Base-by-base conservation (phyloP, 345 rosid genomes). In the Hibiscus mutabilis region DNA sequence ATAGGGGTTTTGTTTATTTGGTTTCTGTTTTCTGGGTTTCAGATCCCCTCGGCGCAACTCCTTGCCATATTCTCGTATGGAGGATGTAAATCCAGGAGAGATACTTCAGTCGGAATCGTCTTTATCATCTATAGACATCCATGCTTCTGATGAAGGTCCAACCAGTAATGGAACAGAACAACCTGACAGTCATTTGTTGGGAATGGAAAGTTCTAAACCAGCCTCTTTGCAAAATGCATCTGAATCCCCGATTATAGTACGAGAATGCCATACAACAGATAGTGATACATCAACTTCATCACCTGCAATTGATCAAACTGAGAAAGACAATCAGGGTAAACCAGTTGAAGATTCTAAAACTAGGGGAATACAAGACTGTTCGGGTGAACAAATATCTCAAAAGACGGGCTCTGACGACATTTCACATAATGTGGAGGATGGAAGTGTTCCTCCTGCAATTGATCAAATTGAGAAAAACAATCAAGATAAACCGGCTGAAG, bases 41-140 rank as follows among this genome's bases (percentile, higher is more conserved):
- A 76, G 84, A 63, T 8, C 64, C 33, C 35, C 74, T 52, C 66
- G 4, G 51, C 16, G 22, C 73, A 29, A 13, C 57, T 44, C 60
- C 71, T 77, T 58, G 60, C 44, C 66, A 25, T 42, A 76, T 80
- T 63, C 37, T 74, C 33, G 29, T 21, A 89, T 89, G 90, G 92
- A 86, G 78, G 82, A 77, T 68, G 77, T 71, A 42, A 77, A 78
- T 27, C 21, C 70, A 62, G 77, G 60, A 76, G 74, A 18, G 60
- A 24, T 33, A 3, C 69, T 78, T 74, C 73, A 75, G 72, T 37
- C 64, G 14, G 78, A 64, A 37, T 44, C 71, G 33, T 77, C 76
- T 56, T 68, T 74, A 14, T 63, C 78, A 27, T 18, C 66, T 14
- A 37, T 51, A 69, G 37, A 69, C 15, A 53, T n/a, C 56, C 64